Evolutionary conservation across 352 stramenopile species (phyloP).

Genomic region (Pythium coloratum): DNA sequence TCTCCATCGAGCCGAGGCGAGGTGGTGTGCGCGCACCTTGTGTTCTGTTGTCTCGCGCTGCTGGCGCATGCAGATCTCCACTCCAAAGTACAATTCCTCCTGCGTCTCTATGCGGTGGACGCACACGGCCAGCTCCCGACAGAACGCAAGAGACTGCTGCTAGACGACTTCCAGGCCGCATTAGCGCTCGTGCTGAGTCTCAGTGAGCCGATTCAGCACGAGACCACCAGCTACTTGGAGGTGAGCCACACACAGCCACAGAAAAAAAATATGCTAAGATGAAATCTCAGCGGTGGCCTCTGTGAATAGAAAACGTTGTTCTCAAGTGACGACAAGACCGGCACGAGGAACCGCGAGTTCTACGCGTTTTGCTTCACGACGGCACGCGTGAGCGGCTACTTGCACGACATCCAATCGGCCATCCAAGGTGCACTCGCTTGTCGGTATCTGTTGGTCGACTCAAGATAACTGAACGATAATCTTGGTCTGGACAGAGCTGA

Average conservation of each 20-base stretch:
- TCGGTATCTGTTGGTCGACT: background rate
- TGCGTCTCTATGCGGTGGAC: constrained; percentile 57
- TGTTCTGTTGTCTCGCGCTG: constrained; percentile 59
- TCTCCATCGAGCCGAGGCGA: constrained; percentile 17
- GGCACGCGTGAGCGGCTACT: constrained; percentile 46
- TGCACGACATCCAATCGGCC: constrained; percentile 52
- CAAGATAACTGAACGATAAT: background rate
- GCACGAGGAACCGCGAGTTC: constrained; percentile 43
- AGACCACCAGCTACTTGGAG: constrained; percentile 32
- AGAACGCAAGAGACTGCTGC: constrained; percentile 41
- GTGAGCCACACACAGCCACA: constrained; percentile 16
- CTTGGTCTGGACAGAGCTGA: constrained; percentile 1
- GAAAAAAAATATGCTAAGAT: background rate
- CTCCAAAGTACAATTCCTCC: constrained; percentile 56
- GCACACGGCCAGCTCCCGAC: constrained; percentile 34
- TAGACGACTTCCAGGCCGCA: constrained; percentile 44
- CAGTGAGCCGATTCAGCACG: constrained; percentile 31
- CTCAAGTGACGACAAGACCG: constrained; percentile 35
- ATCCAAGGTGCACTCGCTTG: constrained; percentile 37
- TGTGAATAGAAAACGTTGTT: constrained; percentile 43
- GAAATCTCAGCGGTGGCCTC: background rate
- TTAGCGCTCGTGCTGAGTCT: constrained; percentile 48
- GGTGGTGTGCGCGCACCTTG: constrained; percentile 50
- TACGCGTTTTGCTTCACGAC: constrained; percentile 67
- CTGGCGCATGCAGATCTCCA: constrained; percentile 54